A percentile compares a stretch with the other conserved stretches of the same genome.
Evolutionary conservation across 2,329 filamentous ascomycete species (phyloP).

Genomic region (Mycocentrospora acerina): DNA sequence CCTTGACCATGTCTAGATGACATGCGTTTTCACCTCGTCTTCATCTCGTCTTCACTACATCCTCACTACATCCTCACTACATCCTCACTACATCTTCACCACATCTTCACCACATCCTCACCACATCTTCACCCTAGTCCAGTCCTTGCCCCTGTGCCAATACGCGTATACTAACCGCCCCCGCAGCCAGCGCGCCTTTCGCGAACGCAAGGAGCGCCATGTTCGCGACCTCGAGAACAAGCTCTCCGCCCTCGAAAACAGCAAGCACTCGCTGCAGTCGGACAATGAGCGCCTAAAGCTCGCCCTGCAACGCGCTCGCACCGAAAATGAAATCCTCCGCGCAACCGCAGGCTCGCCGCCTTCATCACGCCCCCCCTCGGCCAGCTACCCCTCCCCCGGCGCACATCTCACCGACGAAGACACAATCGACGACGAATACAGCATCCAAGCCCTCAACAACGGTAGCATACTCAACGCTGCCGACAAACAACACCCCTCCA

Average conservation of each 20-base stretch:
- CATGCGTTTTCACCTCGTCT: too few relatives aligned
- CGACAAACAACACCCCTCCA: constrained; percentile 27
- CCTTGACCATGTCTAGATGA: too few relatives aligned
- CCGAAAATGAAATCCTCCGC: constrained; percentile 89
- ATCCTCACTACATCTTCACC: constrained; percentile 11
- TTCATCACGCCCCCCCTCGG: constrained; percentile 44
- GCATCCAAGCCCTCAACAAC: constrained; percentile 29
- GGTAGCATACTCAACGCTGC: constrained; percentile 35
- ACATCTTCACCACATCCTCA: constrained; percentile 3
- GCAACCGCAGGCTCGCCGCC: constrained; percentile 64
- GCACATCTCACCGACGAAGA: constrained; percentile 28
- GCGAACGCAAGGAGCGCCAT: constrained; percentile 91
- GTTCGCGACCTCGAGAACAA: constrained; percentile 92
- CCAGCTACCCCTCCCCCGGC: constrained; percentile 43
- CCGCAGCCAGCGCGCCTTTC: constrained; percentile 90
- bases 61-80: background rate
- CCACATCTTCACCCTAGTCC: too few relatives aligned
- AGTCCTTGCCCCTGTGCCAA: too few relatives aligned
- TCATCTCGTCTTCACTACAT: background rate
- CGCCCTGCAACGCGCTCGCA: constrained; percentile 78
- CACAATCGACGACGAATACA: constrained; percentile 27
- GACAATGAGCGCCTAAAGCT: constrained; percentile 88
- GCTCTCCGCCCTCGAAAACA: constrained; percentile 73
- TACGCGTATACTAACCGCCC: too few relatives aligned
- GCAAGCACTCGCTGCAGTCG: constrained; percentile 68